Evolutionary conservation across 805 yeast species (phyloP), one percentile per base, ranked within the genome.

Genomic region (Saccharomycopsis sp.): DNA sequence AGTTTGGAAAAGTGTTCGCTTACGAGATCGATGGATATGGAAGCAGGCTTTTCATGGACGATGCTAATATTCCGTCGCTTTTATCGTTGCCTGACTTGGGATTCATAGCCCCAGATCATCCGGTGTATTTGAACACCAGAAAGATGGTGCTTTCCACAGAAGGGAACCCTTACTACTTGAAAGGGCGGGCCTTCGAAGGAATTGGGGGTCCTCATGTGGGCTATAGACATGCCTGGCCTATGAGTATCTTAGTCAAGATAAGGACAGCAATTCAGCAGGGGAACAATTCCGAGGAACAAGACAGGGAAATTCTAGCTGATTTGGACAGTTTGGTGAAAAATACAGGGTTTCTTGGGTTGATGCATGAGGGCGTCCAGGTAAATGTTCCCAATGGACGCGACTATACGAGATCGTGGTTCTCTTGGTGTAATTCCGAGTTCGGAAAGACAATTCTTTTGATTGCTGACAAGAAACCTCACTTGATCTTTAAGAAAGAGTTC

Each of bases 121-220:
- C 73, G 48, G 68, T 89, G 1, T 90, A 90, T 70, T 85, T 83
- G 66, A 88, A 87, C 66, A 90, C 97, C 0, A 74, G 97, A 57
- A 79, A 76, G 53, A 87, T 91, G 95, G 74, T 90, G 9, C 71
- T 89, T 21, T 75, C 83, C 1, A 81, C 79, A 57, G 64, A 70
- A 3, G 94, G 94, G 0, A 90, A 90, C 67, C 97, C 97, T 0
- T 90, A 88, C 69, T 90, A 72, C 64, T 71, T 87, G 50, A 68
- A 71, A 47, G 97, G 97, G 0, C 64, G 65, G 2, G 70, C 69
- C 61, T 86, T 91, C 66, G 76, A 79, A 63, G 97, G 97, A 0
- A 79, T 91, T 60, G 97, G 97, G 0, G 96, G 97, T 0, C 97
- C 97, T 0, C 97, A 90, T 68, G 80, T 90, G 48, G 97, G 96